Conservation (phyloP, 371 early-diverging fungal species). For the Mortierella sp. region DNA sequence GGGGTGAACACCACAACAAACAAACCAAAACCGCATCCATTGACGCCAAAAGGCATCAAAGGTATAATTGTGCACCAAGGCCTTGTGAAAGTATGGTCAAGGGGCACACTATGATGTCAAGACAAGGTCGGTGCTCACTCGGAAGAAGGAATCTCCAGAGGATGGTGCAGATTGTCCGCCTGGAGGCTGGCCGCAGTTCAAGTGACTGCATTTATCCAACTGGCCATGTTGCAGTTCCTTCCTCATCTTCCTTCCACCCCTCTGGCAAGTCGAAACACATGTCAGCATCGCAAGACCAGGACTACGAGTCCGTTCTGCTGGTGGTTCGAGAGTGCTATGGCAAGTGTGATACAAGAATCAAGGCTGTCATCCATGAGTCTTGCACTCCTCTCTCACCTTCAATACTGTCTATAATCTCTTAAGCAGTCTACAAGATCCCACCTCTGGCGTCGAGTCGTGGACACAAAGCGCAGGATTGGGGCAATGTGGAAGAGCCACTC, state of each 20-base stretch:
- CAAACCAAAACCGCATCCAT: no score
- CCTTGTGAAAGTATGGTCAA: no score
- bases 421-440: slow-evolving; percentile 80
- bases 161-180: no score
- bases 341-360: slow-evolving; percentile 31
- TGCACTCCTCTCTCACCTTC: neutral
- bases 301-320: slow-evolving; percentile 83
- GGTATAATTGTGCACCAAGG: no score
- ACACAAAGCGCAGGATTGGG: slow-evolving; percentile 87
- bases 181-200: no score
- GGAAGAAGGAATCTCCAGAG: no score
- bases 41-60: no score
- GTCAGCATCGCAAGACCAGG: slow-evolving; percentile 56
- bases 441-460: slow-evolving; percentile 81
- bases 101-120: no score
- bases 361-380: neutral
- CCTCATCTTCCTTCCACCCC: neutral
- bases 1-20: no score
- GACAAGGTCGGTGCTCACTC: no score
- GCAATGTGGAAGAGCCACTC: slow-evolving; percentile 77
- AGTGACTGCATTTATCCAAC: no score
- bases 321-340: slow-evolving; percentile 86
- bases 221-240: neutral
- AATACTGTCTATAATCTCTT: neutral
- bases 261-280: neutral